Base-by-base conservation (phyloP, 306 rosid species). In the Fagus crenata region DNA sequence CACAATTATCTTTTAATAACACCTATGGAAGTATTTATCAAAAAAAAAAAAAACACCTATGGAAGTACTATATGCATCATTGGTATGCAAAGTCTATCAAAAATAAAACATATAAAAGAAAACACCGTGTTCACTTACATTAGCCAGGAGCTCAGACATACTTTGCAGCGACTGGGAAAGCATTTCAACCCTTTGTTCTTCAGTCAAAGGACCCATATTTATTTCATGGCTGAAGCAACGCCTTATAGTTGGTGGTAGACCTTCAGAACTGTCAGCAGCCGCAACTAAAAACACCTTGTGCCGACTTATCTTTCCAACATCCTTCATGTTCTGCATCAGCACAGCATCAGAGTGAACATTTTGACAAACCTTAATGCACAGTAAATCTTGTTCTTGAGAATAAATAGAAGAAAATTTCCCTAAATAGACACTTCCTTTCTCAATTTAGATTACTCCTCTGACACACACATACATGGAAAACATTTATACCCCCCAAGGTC, bases 151-250 rank as follows among this genome's bases (percentile, higher is more conserved):
- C 60, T 82, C 81, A 33, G 93, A 85, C 76, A 84, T 81, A 77
- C 76, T 84, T 82, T 81, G 89, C 85, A 95, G 86, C 6, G 91
- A 90, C 77, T 88, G 89, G 43, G 85, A 84, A 61, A 95, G 80
- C 90, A 95, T 88, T 82, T 86, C 88, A 77, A 87, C 81, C 73
- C 99, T 87, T 80, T 95, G 99, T 75, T 95, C 97, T 83, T 95
- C 99, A 53, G 90, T 87, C 87, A 95, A 88, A 53, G 99, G 80
- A 58, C 91, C 93, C 97, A 92, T 89, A 74, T 79, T 90, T 81
- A 92, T 77, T 88, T 95, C 99, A 64, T 92, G 99, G 89, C 97
- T 95, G 85, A 95, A 92, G 88, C 97, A 88, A 54, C 97, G 96
- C 85, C 97, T 90, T 69, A 95, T 86, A 63, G 83, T 81, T 74